Percentiles rank a stretch among this genome's conserved stretches.
These are phyloP conservation scores for Fraxinus ornus DNA, from an alignment of 305 asterid genomes.

Conservation along the genomic window DNA sequence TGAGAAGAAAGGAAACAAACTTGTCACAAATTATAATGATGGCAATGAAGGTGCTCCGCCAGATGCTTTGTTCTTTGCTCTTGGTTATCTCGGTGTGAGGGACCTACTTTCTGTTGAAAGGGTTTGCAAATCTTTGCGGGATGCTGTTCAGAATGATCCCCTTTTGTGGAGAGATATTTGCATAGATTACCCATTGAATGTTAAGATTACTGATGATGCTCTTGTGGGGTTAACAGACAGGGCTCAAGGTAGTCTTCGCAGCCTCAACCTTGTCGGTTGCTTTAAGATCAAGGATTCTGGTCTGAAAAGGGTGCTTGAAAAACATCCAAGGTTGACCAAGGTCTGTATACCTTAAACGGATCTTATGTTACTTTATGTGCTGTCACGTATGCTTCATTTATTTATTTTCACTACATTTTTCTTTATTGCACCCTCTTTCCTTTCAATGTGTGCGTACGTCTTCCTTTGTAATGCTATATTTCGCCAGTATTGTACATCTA, in stretches of 20 bases:
- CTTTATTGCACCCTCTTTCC: neutral
- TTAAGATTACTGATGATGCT: conserved; percentile 49
- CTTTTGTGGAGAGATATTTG: conserved; percentile 65
- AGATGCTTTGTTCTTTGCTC: conserved; percentile 55
- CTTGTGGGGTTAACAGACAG: conserved; percentile 58
- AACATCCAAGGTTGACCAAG: conserved; percentile 60
- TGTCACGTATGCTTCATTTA: neutral
- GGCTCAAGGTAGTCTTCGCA: conserved; percentile 67
- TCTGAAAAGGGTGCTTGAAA: conserved; percentile 52
- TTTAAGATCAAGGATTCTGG: conserved; percentile 50
- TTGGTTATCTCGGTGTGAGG: conserved; percentile 50
- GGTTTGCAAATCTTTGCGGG: conserved; percentile 65
- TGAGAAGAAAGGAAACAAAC: conserved; percentile 18
- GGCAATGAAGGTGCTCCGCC: conserved; percentile 47
- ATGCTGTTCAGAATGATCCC: conserved; percentile 59
- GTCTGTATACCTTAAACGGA: conserved; percentile 32
- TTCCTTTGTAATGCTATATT: neutral
- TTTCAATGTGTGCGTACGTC: neutral
- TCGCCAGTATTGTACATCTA: neutral
- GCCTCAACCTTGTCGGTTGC: conserved; percentile 61
- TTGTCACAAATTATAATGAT: conserved; percentile 16
- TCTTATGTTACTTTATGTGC: neutral
- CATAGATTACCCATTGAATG: conserved; percentile 43
- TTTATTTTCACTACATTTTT: neutral
- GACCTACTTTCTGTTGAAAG: conserved; percentile 70